These are phyloP conservation scores for Russula ochroleuca DNA, from an alignment of 768 basidiomycete species.

Conservation along the genomic window DNA sequence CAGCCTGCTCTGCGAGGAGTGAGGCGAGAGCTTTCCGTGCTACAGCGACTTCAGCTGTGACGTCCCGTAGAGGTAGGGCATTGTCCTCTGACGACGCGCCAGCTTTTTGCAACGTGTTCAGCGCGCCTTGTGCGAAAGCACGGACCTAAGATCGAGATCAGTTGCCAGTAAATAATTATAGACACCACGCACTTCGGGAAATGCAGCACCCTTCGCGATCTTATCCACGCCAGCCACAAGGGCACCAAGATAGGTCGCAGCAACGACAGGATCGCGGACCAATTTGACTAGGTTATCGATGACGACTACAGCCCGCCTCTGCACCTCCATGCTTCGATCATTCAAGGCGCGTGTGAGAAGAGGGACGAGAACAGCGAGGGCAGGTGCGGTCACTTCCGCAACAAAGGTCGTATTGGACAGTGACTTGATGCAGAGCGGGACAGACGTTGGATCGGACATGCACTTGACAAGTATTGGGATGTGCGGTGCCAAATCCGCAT, in stretches of 20 bases:
- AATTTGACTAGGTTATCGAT: constrained; percentile 97
- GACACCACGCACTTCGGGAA: constrained; percentile 70
- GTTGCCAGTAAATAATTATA: background rate
- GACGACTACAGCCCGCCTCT: constrained; percentile 90
- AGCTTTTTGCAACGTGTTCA: constrained; percentile 73
- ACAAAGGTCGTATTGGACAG: constrained; percentile 95
- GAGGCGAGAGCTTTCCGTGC: constrained; percentile 54
- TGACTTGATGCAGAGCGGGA: constrained; percentile 90
- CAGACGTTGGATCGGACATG: constrained; percentile 87
- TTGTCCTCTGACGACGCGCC: constrained; percentile 75
- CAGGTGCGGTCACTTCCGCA: constrained; percentile 94
- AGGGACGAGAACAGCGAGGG: constrained; percentile 91
- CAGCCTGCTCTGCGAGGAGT: constrained; percentile 51
- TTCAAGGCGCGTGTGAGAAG: constrained; percentile 87
- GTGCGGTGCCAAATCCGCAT: constrained; percentile 88
- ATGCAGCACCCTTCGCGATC: constrained; percentile 86
- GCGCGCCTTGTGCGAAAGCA: constrained; percentile 83
- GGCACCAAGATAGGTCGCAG: constrained; percentile 80
- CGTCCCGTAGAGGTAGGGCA: constrained; percentile 65
- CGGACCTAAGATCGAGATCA: constrained; percentile 53
- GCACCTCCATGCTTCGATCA: constrained; percentile 94
- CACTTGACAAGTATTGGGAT: constrained; percentile 86
- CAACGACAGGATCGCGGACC: constrained; percentile 85
- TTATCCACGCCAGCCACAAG: constrained; percentile 89
- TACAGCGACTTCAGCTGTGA: constrained; percentile 56